phyloP scores from a whole-genome alignment of 176 grass and related monocot genomes.

The Lolium rigidum region DNA sequence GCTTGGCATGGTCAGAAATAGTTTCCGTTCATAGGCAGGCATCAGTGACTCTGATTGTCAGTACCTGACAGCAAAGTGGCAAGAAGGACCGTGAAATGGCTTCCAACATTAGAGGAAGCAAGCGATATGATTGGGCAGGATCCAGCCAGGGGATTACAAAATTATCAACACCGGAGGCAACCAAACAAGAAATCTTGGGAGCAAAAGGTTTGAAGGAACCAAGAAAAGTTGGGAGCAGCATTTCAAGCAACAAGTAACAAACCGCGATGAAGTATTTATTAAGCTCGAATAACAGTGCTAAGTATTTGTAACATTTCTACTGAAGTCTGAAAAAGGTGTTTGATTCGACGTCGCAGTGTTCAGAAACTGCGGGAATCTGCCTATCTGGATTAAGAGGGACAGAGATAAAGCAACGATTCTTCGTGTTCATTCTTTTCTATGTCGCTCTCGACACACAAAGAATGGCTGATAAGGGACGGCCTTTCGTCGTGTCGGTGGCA shows the following conservation, averaged over 20 bases:
- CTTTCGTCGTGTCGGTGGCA: slow-evolving; percentile 25
- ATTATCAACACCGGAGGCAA: neutral
- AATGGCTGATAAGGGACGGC: neutral
- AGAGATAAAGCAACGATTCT: slow-evolving; percentile 52
- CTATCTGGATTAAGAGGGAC: slow-evolving; percentile 9
- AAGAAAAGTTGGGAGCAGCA: neutral
- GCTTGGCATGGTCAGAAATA: neutral
- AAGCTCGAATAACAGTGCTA: neutral
- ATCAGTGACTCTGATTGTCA: neutral
- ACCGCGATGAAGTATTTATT: neutral
- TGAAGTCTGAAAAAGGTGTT: neutral
- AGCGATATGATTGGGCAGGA: neutral
- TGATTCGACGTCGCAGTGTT: neutral
- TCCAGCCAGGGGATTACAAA: neutral
- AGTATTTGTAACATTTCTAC: neutral
- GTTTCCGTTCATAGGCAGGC: neutral
- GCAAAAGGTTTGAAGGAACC: neutral
- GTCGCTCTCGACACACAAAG: slow-evolving; percentile 6
- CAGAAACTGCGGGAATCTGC: slow-evolving; percentile 23
- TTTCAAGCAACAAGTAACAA: neutral
- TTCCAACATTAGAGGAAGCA: neutral
- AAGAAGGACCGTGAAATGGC: neutral
- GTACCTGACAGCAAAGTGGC: neutral
- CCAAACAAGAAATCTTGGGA: neutral
- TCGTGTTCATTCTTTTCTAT: slow-evolving; percentile 19